Base-by-base conservation (phyloP, 1,139 yeast genomes). In the Candida labiduridarum region DNA sequence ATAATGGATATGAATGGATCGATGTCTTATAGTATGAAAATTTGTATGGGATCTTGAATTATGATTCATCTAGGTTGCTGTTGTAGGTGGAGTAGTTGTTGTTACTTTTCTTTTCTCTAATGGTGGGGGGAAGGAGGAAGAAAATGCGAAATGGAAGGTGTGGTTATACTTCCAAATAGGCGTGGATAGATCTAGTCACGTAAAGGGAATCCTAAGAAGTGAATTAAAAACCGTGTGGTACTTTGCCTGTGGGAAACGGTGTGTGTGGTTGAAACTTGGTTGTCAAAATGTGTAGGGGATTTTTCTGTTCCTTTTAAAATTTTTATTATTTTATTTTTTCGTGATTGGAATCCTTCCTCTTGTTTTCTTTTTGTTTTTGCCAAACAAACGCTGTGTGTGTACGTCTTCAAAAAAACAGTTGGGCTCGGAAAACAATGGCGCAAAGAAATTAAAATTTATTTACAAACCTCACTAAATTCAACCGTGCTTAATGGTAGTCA, bases 281-380 rank as follows among this genome's bases (percentile, higher is more conserved):
- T 33, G 45, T 22, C 45, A 33, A 43, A 43, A 43, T 43, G 45
- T 43, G 45, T 43, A 43, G 25, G 45, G 40, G 45, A 43, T 43
- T 43, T 41, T 42, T 42, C 45, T 42, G 29, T 42, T 42, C 22
- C 36, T 41, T 30, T 19, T 18, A 38, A 18, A 30, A 16, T 42
- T 4, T 31, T 42, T 41, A 12, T n/a, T 31, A 16, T 16, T 29
- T 15, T 29, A 14, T 29, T 22, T 25, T 34, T 43, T 43, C 45
- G 40, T 43, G 45, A 42, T 42, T 42, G 6, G 25, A 36, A 36
- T 36, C 25, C 25, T 36, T 36, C 40, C 25, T n/a, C 25, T 22
- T 22, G 6, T 22, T 22, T 22, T 22, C 25, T 22, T 4, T 22
- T 36, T 36, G 25, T 18, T 34, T 34, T 16, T 11, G 22, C 12